Evolutionary conservation across 352 stramenopile species (phyloP).

Genomic region (Phytophthora syringae): DNA sequence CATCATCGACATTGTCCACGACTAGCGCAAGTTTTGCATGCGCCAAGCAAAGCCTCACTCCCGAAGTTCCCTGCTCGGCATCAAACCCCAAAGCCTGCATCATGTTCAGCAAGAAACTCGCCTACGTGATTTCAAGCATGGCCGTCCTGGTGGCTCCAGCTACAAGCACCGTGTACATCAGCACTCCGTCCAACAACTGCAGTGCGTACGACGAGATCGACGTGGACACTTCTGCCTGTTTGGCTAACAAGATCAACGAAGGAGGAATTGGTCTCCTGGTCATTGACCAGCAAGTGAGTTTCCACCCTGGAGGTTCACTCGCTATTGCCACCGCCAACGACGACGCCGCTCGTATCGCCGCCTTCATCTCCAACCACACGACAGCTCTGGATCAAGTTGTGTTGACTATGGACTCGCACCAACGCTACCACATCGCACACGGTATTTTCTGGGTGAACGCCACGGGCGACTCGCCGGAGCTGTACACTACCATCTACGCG

Average conservation of each 20-base stretch:
- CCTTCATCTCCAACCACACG: conserved; percentile 78
- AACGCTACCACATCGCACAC: conserved; percentile 94
- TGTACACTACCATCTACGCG: conserved; percentile 92
- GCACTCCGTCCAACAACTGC: conserved; percentile 19
- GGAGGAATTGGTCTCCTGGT: conserved; percentile 84
- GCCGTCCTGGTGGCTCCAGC: not conserved
- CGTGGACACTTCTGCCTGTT: conserved; percentile 34
- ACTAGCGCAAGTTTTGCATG: conserved; percentile 5
- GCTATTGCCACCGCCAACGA: conserved; percentile 89
- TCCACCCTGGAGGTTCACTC: conserved; percentile 93
- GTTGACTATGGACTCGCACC: conserved; percentile 96
- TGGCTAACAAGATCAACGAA: conserved; percentile 35
- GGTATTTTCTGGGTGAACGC: conserved; percentile 91
- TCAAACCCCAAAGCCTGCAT: not conserved
- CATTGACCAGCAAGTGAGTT: conserved; percentile 95
- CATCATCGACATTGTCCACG: conserved; percentile 1
- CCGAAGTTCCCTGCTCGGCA: not conserved
- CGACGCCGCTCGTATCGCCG: conserved; percentile 88
- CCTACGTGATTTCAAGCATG: conserved; percentile 3
- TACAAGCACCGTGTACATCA: conserved; percentile 16
- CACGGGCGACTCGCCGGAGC: conserved; percentile 65
- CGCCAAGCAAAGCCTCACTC: conserved; percentile 2
- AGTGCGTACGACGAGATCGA: conserved; percentile 15
- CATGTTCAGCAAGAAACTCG: conserved; percentile 21
- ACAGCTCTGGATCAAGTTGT: conserved; percentile 80